These are phyloP conservation scores for Elsinoe australis DNA, from an alignment of 2,329 filamentous ascomycete species.

Conservation along the genomic window DNA sequence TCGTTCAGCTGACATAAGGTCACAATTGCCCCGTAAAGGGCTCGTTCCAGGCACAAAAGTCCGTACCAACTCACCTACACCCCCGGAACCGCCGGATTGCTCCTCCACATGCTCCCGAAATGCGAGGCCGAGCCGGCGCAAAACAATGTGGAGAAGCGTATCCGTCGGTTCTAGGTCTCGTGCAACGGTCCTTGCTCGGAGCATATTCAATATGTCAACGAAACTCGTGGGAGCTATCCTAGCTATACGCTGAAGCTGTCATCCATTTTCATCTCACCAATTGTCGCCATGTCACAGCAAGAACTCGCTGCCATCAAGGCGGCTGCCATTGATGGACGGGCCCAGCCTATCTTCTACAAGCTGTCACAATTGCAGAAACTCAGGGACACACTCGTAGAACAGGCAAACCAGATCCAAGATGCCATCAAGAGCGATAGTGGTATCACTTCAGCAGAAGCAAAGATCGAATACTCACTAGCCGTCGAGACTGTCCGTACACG, in stretches of 20 bases:
- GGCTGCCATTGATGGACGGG: constrained; percentile 40
- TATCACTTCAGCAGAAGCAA: constrained; percentile 33
- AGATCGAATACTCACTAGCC: constrained; percentile 37
- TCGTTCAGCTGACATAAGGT: constrained; percentile 10
- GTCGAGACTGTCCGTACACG: constrained; percentile 35
- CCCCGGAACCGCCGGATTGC: constrained; percentile 1
- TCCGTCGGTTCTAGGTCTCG: constrained; percentile 4
- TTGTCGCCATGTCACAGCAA: constrained; percentile 20
- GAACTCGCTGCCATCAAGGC: constrained; percentile 32
- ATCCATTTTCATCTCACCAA: neutral
- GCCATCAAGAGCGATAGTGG: constrained; percentile 38
- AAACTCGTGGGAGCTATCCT: constrained; percentile 3
- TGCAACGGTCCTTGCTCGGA: neutral
- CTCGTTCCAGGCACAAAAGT: neutral
- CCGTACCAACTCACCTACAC: neutral
- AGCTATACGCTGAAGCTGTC: neutral
- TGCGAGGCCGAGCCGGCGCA: neutral
- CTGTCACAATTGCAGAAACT: constrained; percentile 41
- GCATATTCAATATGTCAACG: constrained; percentile 9
- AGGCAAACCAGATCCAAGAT: constrained; percentile 32
- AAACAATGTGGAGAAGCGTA: constrained; percentile 1
- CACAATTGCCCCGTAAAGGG: neutral
- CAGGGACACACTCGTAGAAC: constrained; percentile 33
- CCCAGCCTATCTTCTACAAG: constrained; percentile 40
- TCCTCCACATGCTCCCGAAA: neutral